Evolutionary conservation across 768 basidiomycete genomes (phyloP).

Genomic region (Tylopilus rubrobrunneus): DNA sequence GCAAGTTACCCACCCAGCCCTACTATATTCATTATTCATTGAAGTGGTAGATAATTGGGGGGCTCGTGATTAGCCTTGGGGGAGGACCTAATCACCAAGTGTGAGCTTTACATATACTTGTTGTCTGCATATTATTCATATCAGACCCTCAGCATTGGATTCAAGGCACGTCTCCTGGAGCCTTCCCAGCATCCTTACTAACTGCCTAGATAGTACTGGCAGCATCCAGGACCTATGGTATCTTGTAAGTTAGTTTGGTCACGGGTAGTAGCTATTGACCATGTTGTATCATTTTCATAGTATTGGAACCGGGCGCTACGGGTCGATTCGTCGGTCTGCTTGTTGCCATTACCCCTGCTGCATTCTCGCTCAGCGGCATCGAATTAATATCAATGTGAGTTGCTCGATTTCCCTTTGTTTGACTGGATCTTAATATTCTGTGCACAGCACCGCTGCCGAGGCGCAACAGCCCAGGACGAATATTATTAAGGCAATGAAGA

Average conservation of each 20-base stretch:
- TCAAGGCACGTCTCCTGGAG: constrained; percentile 4
- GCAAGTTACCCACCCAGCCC: constrained; percentile 2
- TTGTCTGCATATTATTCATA: constrained; percentile 24
- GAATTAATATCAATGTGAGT: constrained; percentile 67
- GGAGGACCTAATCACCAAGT: constrained; percentile 51
- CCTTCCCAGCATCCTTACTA: background rate
- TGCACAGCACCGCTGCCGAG: constrained; percentile 65
- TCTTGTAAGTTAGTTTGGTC: constrained; percentile 7
- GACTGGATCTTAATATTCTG: constrained; percentile 3
- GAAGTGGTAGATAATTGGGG: constrained; percentile 29
- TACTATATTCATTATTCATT: background rate
- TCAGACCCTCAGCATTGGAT: constrained; percentile 15
- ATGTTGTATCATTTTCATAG: constrained; percentile 2
- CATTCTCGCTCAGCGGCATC: constrained; percentile 77
- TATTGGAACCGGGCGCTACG: constrained; percentile 18
- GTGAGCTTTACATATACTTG: constrained; percentile 27
- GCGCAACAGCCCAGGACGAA: constrained; percentile 75
- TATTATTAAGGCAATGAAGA: constrained; percentile 69
- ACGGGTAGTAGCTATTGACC: background rate
- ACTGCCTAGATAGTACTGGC: constrained; percentile 17
- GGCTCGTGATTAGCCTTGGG: constrained; percentile 53
- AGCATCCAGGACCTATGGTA: constrained; percentile 24
- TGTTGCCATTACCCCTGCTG: constrained; percentile 25
- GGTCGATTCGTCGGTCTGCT: constrained; percentile 23
- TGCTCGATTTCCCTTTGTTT: constrained; percentile 13